These are phyloP conservation scores for Dorcoceras hygrometricum DNA, from an alignment of 257 asterid genomes.

Conservation along the genomic window DNA sequence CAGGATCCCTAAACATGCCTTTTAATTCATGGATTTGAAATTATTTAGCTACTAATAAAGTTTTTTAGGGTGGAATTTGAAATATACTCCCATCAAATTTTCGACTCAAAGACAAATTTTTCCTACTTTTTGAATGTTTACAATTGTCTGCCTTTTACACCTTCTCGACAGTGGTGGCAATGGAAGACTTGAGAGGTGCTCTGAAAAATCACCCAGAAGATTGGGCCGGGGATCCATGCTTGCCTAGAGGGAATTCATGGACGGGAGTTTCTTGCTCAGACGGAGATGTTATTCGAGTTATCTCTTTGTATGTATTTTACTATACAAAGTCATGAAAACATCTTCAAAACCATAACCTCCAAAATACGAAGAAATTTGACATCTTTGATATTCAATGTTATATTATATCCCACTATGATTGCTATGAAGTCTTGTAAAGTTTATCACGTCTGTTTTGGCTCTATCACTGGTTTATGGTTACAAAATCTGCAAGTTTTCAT, in stretches of 20 bases:
- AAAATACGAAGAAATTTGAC: not conserved
- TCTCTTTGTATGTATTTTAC: constrained; percentile 55
- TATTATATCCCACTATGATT: not conserved
- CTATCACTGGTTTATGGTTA: not conserved
- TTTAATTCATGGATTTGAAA: not conserved
- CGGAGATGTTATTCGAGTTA: constrained; percentile 35
- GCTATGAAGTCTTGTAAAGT: not conserved
- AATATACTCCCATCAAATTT: not conserved
- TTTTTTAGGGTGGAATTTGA: not conserved
- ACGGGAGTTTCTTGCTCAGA: constrained; percentile 59
- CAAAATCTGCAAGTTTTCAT: not conserved
- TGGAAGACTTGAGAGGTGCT: constrained; percentile 43
- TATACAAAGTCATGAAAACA: not conserved
- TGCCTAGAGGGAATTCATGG: constrained; percentile 64
- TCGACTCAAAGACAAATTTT: not conserved
- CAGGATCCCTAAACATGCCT: too few species aligned
- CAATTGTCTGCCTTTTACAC: not conserved
- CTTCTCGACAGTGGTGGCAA: constrained; percentile 49
- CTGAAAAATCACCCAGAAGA: constrained; percentile 48
- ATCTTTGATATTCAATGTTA: not conserved
- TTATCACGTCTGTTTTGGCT: not conserved
- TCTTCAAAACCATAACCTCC: not conserved
- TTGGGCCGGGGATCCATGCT: constrained; percentile 94
- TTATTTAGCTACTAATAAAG: not conserved
- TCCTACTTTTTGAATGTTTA: not conserved